phyloP scores from a whole-genome alignment of 352 stramenopile genomes.

The Globisporangium parvum region DNA sequence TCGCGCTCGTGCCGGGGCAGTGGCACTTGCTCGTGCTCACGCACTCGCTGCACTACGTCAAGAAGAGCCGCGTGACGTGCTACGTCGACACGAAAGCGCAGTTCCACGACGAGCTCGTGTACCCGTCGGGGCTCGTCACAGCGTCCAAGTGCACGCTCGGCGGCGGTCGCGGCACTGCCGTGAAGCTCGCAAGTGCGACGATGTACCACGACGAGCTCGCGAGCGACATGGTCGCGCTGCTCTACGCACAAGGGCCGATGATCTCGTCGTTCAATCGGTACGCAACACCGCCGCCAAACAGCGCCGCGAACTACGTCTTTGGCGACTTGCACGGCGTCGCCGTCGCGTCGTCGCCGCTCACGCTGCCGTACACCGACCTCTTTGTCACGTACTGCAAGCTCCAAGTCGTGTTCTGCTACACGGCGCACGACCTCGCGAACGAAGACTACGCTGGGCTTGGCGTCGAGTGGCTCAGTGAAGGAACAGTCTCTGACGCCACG shows the following conservation, averaged over 20 bases:
- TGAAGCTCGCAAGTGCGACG: constrained; percentile 57
- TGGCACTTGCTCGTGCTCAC: constrained; percentile 76
- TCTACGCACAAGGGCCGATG: constrained; percentile 57
- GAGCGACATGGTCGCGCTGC: constrained; percentile 38
- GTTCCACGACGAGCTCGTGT: constrained; percentile 72
- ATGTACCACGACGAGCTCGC: constrained; percentile 82
- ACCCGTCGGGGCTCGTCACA: constrained; percentile 64
- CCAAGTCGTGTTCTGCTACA: constrained; percentile 75
- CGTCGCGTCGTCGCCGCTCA: constrained; percentile 34
- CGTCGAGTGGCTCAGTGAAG: constrained; percentile 71
- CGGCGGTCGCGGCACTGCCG: constrained; percentile 26
- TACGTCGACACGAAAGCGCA: constrained; percentile 54
- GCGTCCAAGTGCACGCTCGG: constrained; percentile 72
- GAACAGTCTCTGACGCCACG: constrained; percentile 25
- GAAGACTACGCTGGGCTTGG: constrained; percentile 53
- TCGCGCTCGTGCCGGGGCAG: constrained; percentile 24
- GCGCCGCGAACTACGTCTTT: constrained; percentile 25
- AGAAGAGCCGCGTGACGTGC: constrained; percentile 80
- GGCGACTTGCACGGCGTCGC: constrained; percentile 45
- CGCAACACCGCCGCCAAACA: constrained; percentile 16
- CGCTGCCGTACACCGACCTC: constrained; percentile 29
- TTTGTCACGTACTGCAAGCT: constrained; percentile 45
- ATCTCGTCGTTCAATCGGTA: constrained; percentile 57
- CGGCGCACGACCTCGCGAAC: constrained; percentile 46
- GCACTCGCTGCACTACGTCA: constrained; percentile 81